Percentiles rank a stretch among this genome's conserved stretches.
phyloP scores from a whole-genome alignment of 169 alveolate genomes.

The Plasmodium blacklocki region DNA sequence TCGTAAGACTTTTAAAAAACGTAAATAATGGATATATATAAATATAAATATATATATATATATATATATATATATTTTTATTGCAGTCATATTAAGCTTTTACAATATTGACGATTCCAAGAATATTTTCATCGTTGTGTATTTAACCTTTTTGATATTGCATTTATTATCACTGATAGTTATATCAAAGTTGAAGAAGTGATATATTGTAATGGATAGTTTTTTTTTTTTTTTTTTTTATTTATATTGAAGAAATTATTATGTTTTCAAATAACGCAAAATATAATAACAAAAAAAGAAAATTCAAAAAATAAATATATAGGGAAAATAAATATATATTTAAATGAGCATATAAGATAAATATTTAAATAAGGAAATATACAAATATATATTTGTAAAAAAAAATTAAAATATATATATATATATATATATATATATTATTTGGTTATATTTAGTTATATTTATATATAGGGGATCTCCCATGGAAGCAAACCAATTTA shows the following conservation, averaged over 20 bases:
- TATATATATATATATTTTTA: background rate
- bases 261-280: background rate
- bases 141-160: slow-evolving; percentile 42
- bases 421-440: background rate
- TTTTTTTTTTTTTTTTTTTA: slow-evolving; percentile 27
- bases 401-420: background rate
- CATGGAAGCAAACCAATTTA: background rate
- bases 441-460: background rate
- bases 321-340: background rate
- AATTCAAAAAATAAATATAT: background rate
- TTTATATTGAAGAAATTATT: background rate
- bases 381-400: too few relatives aligned
- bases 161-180: slow-evolving; percentile 52
- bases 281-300: background rate
- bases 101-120: slow-evolving; percentile 45
- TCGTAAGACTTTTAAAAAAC: slow-evolving; percentile 23
- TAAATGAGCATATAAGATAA: background rate
- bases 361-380: too few relatives aligned
- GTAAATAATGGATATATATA: too few relatives aligned
- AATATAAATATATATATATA: background rate
- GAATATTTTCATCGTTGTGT: slow-evolving; percentile 19
- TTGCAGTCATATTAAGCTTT: slow-evolving; percentile 61
- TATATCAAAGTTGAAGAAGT: slow-evolving; percentile 65
- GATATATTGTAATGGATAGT: background rate
- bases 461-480: background rate